Evolutionary conservation across 129 eudicot genomes (phyloP), one percentile per base, ranked within the genome.

Genomic region (Cynara cardunculus): DNA sequence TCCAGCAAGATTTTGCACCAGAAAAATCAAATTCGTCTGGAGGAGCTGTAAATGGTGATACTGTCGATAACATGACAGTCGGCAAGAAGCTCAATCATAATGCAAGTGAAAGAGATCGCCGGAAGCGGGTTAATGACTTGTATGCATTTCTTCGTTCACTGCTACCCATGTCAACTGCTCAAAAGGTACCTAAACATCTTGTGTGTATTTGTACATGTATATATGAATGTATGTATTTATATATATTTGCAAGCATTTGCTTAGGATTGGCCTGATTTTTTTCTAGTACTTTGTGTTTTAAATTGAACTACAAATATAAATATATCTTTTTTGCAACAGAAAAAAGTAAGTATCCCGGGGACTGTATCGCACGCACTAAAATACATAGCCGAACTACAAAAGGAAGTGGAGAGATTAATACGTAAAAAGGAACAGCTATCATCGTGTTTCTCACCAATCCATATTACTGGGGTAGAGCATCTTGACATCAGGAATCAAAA

Each of bases 341-440:
- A 81, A 75, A 83, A 86, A 39, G 65, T 86, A 74, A 86, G 92
- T 59, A 81, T 84, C 31, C 86, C 85, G 0, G 49, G 73, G 21
- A 74, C 79, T 5, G 75, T 87, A 21, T 81, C 80, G 0, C 75
- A 25, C 2, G 81, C 82, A 18, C 56, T 86, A 28, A 59, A 86
- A 35, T 88, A 86, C 80, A 80, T 88, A 71, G 88, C 89, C 3
- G 75, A 88, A 77, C 82, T 88, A 65, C 84, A 84, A 73, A 83
- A 78, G 41, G 92, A 86, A 81, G 83, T 88, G 18, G 84, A 86
- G 13, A 18, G 19, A 21, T 77, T 88, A 14, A 39, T 18, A 26
- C 37, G 13, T 2, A 74, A 81, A 72, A 88, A 83, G 44, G 83
- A 88, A 22, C 56, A 62, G 28, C 77, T 88, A 30, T 44, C 65